Base-by-base conservation (phyloP, 768 basidiomycete species). In the Suillus bovinus region DNA sequence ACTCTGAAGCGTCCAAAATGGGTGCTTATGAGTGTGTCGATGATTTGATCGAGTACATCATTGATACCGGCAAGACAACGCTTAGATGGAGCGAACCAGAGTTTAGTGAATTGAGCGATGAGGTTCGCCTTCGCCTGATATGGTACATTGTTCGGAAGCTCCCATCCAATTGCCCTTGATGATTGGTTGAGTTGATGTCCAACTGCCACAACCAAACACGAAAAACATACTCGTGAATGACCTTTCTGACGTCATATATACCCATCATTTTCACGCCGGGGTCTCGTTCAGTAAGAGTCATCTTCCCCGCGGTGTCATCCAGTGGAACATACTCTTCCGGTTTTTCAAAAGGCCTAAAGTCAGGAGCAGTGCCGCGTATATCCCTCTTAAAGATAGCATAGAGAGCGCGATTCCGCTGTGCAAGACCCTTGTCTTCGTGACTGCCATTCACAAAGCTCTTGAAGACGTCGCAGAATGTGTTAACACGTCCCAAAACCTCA, bases 1-100 rank as follows among this genome's bases (percentile, higher is more conserved):
- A 67, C 42, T 17, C 60, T 71, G 58, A 82, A 84, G 8, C 76
- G 74, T 4, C 76, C 76, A 62, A 84, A 86, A 57, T 77, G 74
- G 2, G 62, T 59, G 5, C 70, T 61, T 33, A 79, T 64, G 14
- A 75, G 70, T 1, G 60, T 22, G 14, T 71, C 61, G 6, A 79
- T 62, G 13, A 74, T 55, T 38, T 74, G 66, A 20, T 70, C 67
- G 4, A 80, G 68, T 4, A 76, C 70, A 14, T 72, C 66, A 20
- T 69, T 67, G 5, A 81, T 69, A 6, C 61, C 62, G 2, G 68
- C 64, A 68, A 81, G 72, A 62, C 81, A 81, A 13, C 63, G 60
- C 7, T 69, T 41, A 4, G 79, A 56, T 13, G 47, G 74, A 4
- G 39, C 61, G 4, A 52, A 24, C 81, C 81, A 82, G 14, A 66